Conservation (phyloP, 129 eudicot species). For the Silybum marianum region DNA sequence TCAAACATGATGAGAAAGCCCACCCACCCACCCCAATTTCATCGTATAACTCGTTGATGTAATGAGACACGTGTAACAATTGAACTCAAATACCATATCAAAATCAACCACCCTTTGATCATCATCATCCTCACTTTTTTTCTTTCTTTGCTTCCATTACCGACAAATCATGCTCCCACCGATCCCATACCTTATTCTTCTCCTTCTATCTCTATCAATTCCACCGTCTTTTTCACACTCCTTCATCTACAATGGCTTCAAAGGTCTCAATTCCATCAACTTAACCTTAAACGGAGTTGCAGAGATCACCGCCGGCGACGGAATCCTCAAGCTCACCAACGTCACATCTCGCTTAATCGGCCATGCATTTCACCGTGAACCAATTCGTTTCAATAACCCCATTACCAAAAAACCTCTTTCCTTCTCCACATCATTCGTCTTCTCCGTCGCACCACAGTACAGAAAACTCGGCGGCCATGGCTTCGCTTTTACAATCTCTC, state of each 20-base stretch:
- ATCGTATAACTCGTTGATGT: constrained; percentile 1
- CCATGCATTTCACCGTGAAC: constrained; percentile 46
- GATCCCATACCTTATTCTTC: background rate
- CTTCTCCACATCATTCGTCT: constrained; percentile 63
- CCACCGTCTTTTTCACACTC: constrained; percentile 37
- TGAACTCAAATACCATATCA: background rate
- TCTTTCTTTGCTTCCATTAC: constrained; percentile 14
- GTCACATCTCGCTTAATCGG: constrained; percentile 41
- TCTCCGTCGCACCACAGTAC: constrained; percentile 49
- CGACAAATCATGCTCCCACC: constrained; percentile 15
- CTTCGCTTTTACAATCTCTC: constrained; percentile 63
- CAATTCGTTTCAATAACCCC: constrained; percentile 48
- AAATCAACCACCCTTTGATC: background rate
- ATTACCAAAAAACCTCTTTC: constrained; percentile 29
- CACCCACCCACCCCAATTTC: background rate
- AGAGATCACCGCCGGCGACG: constrained; percentile 25
- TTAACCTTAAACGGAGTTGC: constrained; percentile 43
- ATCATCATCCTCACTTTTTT: constrained; percentile 1
- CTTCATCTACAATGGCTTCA: constrained; percentile 50
- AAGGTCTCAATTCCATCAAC: constrained; percentile 23
- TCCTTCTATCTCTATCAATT: constrained; percentile 22
- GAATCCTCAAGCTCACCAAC: constrained; percentile 53
- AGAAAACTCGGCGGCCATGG: constrained; percentile 69
- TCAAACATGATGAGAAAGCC: background rate
- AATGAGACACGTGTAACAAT: constrained; percentile 22